Base-by-base conservation (phyloP, 1,284 basidiomycete genomes). In the Phylloporus gajari region DNA sequence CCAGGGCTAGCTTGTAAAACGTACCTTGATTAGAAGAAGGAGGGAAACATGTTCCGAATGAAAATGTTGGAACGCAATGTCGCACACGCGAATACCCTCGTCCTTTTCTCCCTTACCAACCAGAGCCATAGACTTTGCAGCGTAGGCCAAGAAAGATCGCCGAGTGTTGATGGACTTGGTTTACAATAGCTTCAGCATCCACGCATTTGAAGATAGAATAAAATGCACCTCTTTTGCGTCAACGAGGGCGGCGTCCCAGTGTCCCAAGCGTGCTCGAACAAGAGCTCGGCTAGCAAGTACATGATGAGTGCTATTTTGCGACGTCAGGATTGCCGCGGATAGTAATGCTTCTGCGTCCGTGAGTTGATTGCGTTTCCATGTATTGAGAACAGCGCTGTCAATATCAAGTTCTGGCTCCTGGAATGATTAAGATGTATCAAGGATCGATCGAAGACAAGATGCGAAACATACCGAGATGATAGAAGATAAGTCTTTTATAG, bases 281-380 rank as follows among this genome's bases (percentile, higher is more conserved):
- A 75, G 65, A 23, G 69, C 68, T 15, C 74, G 60, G 27, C 56
- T 60, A 3, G 69, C 71, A 4, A 75, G 60, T 40, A 58, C 25
- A 17, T 59, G 30, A 59, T 32, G 32, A 5, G 32, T 11, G 8
- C n/a, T 42, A 17, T 27, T 9, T n/a, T n/a, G 19, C 6, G 61
- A 27, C 19, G n/a, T 27, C 25, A 15, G 40, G 25, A 62, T 62
- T 62, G 40, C 35, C 3, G 25, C 40, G 2, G 40, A 42, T 5
- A 62, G n/a, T 62, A 42, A 42, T 13, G 23, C 38, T 40, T 61
- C 60, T 5, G 35, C 60, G 3, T 40, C 27, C 17, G 61, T 38
- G 6, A 63, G 62, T 12, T 64, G 62, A 19, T 15, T 19, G 30
- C 12, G 12, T 32, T 46, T 46, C 62, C n/a, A 64, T 7, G 11